Conservation (phyloP, 371 early-diverging fungal species). For the Catenaria anguillulae region DNA sequence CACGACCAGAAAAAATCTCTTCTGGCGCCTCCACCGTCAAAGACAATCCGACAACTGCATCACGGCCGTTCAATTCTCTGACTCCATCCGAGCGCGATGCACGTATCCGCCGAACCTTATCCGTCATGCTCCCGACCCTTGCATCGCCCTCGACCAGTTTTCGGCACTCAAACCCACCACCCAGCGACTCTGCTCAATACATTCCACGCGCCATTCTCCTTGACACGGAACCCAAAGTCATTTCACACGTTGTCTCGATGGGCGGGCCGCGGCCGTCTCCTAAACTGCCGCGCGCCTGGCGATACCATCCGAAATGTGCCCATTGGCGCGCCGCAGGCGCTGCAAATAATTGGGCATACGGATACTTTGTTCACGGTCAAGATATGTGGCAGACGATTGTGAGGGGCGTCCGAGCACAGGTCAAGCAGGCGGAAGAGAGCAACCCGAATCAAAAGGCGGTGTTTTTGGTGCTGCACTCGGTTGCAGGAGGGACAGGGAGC, state of each 20-base stretch:
- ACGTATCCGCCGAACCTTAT: not conserved
- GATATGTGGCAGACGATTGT: not conserved
- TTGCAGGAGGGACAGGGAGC: slow-evolving; percentile 11
- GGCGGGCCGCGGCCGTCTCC: not conserved
- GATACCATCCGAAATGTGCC: not conserved
- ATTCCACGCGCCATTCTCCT: not conserved
- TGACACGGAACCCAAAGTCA: not conserved
- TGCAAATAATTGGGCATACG: slow-evolving; percentile 1
- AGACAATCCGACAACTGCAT: too few species aligned
- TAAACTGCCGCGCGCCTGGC: not conserved
- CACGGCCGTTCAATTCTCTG: not conserved
- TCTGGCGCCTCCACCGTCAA: too few species aligned
- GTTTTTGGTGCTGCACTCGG: not conserved
- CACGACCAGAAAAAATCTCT: too few species aligned
- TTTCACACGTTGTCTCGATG: not conserved
- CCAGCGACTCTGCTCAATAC: not conserved
- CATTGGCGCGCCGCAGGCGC: not conserved
- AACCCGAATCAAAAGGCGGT: not conserved
- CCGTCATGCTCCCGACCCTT: too few species aligned
- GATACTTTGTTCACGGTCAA: not conserved
- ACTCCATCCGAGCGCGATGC: not conserved
- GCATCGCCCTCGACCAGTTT: too few species aligned
- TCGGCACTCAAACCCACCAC: too few species aligned
- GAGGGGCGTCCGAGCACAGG: not conserved
- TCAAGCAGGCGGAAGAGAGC: not conserved